phyloP scores from a whole-genome alignment of 2,329 filamentous ascomycete genomes.

The Shiraia sp. region DNA sequence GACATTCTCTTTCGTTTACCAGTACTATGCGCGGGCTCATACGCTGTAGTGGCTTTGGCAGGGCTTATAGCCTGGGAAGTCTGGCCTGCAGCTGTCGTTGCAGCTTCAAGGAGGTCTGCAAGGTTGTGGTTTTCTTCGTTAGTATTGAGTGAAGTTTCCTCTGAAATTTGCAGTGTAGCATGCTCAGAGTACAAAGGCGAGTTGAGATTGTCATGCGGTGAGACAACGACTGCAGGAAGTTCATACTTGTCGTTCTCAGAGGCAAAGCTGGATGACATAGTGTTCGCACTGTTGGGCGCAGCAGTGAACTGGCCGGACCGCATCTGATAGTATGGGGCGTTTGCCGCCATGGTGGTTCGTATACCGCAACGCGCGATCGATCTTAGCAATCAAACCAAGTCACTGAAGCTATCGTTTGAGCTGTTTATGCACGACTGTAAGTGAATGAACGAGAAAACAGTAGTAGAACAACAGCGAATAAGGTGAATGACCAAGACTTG shows the following conservation, averaged over 20 bases:
- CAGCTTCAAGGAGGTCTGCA: constrained; percentile 43
- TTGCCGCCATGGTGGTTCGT: constrained; percentile 34
- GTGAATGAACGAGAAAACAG: constrained; percentile 16
- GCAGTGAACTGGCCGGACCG: constrained; percentile 31
- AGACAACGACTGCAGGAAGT: constrained; percentile 12
- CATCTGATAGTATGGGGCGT: constrained; percentile 44
- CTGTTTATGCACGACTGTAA: constrained; percentile 26
- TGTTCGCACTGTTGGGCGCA: constrained; percentile 27
- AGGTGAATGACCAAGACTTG: constrained; percentile 13
- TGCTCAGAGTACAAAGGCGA: constrained; percentile 20
- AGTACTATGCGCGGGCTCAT: constrained; percentile 9
- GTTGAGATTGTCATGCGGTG: constrained; percentile 17
- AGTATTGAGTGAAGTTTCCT: constrained; percentile 14
- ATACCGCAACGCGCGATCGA: constrained; percentile 11
- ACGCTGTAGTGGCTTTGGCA: constrained; percentile 1
- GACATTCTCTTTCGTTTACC: constrained; percentile 34
- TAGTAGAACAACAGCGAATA: constrained; percentile 1
- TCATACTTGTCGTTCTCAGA: constrained; percentile 29
- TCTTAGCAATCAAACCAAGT: constrained; percentile 14
- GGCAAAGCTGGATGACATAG: constrained; percentile 14
- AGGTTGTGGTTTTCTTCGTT: constrained; percentile 38
- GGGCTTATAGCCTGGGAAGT: constrained; percentile 19
- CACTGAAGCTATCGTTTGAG: constrained; percentile 6
- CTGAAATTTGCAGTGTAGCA: constrained; percentile 12
- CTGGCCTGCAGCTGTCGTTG: constrained; percentile 39